Percentiles rank a stretch among this genome's conserved stretches.
Conservation (phyloP, 495 filamentous ascomycete genomes). For the Penicillium verhagenii region DNA sequence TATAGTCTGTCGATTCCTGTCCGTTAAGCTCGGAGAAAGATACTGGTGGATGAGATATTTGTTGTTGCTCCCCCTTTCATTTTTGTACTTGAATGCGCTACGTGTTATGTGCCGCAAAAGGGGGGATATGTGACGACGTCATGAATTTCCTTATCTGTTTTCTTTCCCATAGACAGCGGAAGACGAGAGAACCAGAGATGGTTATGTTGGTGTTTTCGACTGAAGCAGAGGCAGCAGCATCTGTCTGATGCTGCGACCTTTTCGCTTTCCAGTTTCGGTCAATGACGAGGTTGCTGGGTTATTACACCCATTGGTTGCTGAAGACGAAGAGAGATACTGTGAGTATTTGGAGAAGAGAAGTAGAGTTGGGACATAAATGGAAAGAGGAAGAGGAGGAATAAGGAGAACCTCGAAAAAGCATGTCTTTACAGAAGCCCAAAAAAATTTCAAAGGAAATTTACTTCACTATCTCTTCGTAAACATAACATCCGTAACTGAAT, state of each 20-base stretch:
- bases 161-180: conserved; percentile 14
- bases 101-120: conserved; percentile 27
- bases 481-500: too few relatives aligned
- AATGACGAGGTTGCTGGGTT: not conserved
- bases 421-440: conserved; percentile 28
- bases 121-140: conserved; percentile 38
- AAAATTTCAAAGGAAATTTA: conserved; percentile 31
- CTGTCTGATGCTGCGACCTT: not conserved
- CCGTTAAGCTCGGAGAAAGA: conserved; percentile 10
- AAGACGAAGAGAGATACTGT: not conserved
- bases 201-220: not conserved
- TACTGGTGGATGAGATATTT: not conserved
- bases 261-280: not conserved
- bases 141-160: conserved; percentile 40
- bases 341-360: not conserved
- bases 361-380: not conserved
- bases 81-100: conserved; percentile 13
- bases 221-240: not conserved
- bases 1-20: conserved; percentile 18
- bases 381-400: conserved; percentile 1
- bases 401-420: conserved; percentile 24
- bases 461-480: not conserved
- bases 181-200: not conserved
- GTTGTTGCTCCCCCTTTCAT: conserved; percentile 10
- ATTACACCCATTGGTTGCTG: not conserved